Base-by-base conservation (phyloP, 129 eudicot species). In the Scalesia atractyloides region DNA sequence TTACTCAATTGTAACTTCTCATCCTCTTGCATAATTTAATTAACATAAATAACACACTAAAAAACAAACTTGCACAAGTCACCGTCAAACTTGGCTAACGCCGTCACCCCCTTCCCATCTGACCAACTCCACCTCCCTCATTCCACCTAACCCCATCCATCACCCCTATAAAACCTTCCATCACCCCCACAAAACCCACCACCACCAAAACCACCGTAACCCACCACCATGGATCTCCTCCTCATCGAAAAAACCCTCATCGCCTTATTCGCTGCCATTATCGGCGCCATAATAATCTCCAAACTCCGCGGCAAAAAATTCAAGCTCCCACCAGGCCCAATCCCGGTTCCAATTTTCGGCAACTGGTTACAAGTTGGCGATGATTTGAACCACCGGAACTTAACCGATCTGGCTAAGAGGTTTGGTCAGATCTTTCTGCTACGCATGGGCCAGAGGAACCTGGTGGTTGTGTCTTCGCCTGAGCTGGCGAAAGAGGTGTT, bases 341-440 rank as follows among this genome's bases (percentile, higher is more conserved):
- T 87, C 10, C 88, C 96, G 0, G 89, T 89, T 0, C 98, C 98
- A 3, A 70, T 92, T n/a, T 87, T 92, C 66, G 98, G 98, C 0
- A 93, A 87, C 83, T 93, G 98, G 98, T 80, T 93, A 26, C 98
- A 93, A 64, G 91, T 89, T 37, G 98, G 98, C 3, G 96, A 93
- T 68, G 95, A 93, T 66, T 57, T 93, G 16, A 87, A 93, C 82
- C 96, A 93, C 73, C 84, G 91, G 2, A 84, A 89, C 72, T 70
- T 93, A 59, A 79, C 85, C n/a, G 84, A 78, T 3, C 81, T 79
- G 39, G 95, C 91, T 68, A 87, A 84, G 17, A 88, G 80, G 48
- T 84, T 85, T 13, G 97, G 97, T 3, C 76, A 86, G 9, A 74
- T 91, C 7, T 78, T 88, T 53, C 74, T 88, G 20, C 85, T 91